A percentile compares a stretch with the other conserved stretches of the same genome.
Evolutionary conservation across 139 green algal genomes (phyloP).

Genomic region (Closterium sp.): DNA sequence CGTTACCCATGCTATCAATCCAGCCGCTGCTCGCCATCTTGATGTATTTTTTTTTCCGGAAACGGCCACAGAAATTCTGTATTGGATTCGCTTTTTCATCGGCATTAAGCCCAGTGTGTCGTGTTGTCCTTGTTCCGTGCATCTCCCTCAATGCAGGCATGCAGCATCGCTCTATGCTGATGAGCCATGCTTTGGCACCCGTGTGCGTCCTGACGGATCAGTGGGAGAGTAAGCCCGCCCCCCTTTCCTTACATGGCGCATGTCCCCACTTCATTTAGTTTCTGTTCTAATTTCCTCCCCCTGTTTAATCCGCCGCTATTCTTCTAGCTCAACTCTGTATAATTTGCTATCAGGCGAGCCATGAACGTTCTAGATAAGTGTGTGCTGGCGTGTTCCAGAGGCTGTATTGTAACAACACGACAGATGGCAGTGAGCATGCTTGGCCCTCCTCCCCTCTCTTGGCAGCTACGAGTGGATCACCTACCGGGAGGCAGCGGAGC

Average conservation of each 20-base stretch:
- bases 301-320: too few relatives aligned
- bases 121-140: neutral
- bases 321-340: too few relatives aligned
- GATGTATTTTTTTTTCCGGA: too few relatives aligned
- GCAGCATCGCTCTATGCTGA: slow-evolving; percentile 65
- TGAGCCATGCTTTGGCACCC: slow-evolving; percentile 57
- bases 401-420: neutral
- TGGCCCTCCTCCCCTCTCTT: neutral
- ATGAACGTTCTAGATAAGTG: neutral
- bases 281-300: neutral
- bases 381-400: neutral
- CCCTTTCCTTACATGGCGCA: neutral
- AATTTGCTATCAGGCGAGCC: too few relatives aligned
- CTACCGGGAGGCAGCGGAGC: slow-evolving; percentile 67
- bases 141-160: slow-evolving; percentile 7
- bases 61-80: too few relatives aligned
- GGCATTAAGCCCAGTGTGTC: neutral
- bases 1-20: too few relatives aligned
- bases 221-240: slow-evolving; percentile 9
- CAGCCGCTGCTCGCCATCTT: too few relatives aligned
- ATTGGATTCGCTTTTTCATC: too few relatives aligned
- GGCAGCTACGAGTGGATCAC: slow-evolving; percentile 67
- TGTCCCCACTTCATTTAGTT: neutral
- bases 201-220: slow-evolving; percentile 17
- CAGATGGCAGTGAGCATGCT: neutral